Conservation (phyloP, 2,329 filamentous ascomycete species). For the Ophidiomyces ophidiicola region DNA sequence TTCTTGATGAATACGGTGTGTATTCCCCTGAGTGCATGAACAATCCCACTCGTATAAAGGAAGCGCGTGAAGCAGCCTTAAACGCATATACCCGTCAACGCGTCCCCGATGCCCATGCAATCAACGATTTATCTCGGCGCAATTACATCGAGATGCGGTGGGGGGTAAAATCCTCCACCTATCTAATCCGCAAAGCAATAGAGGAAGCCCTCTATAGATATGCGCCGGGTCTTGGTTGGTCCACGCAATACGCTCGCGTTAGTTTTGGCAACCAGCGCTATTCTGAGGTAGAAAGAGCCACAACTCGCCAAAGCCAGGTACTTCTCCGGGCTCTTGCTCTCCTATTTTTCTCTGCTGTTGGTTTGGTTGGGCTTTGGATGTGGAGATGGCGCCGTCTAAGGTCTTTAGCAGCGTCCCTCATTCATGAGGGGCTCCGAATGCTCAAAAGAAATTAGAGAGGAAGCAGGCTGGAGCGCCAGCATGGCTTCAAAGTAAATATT, state of each 20-base stretch:
- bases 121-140: slow-evolving; percentile 79
- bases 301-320: slow-evolving; percentile 54
- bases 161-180: slow-evolving; percentile 64
- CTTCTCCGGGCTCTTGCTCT: slow-evolving; percentile 35
- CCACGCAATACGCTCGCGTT: slow-evolving; percentile 82
- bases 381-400: slow-evolving; percentile 21
- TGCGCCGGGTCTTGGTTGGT: slow-evolving; percentile 68
- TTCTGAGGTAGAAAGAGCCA: slow-evolving; percentile 61
- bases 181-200: slow-evolving; percentile 68
- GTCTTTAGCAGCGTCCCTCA: slow-evolving; percentile 6
- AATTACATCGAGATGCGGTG: slow-evolving; percentile 94
- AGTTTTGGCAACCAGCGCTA: slow-evolving; percentile 92
- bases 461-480: not conserved
- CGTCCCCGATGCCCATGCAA: slow-evolving; percentile 67
- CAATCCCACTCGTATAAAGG: slow-evolving; percentile 21
- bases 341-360: slow-evolving; percentile 22
- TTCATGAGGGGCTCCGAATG: not conserved
- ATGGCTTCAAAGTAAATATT: no score
- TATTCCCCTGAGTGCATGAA: slow-evolving; percentile 38
- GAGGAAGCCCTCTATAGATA: slow-evolving; percentile 73
- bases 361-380: slow-evolving; percentile 21
- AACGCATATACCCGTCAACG: slow-evolving; percentile 63
- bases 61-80: slow-evolving; percentile 41
- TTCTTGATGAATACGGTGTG: slow-evolving; percentile 57
- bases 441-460: not conserved